These are phyloP conservation scores for Aureobasidium melanogenum DNA, from an alignment of 2,329 filamentous ascomycete genomes.

Conservation along the genomic window DNA sequence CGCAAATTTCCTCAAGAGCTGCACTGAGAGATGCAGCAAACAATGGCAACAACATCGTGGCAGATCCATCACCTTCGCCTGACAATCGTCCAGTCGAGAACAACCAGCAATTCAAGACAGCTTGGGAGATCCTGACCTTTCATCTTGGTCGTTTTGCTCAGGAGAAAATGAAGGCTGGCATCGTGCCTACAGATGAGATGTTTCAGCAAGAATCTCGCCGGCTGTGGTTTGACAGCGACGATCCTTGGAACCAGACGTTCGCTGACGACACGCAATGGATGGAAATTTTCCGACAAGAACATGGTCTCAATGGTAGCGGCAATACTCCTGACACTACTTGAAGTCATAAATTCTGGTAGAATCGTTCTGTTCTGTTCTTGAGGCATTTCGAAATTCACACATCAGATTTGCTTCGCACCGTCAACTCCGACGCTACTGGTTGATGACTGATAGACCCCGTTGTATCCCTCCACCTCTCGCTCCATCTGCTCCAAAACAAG, in stretches of 20 bases:
- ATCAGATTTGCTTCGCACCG: neutral
- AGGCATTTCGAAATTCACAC: too few relatives aligned
- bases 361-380: too few relatives aligned
- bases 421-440: neutral
- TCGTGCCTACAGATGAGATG: conserved; percentile 12
- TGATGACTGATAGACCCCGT: conserved; percentile 29
- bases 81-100: neutral
- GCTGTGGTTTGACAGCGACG: conserved; percentile 11
- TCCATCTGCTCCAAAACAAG: conserved; percentile 32
- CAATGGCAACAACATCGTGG: neutral
- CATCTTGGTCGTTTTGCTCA: conserved; percentile 11
- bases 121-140: conserved; percentile 24
- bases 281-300: conserved; percentile 38
- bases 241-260: conserved; percentile 12
- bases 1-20: conserved; percentile 3
- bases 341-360: too few relatives aligned
- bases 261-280: conserved; percentile 11
- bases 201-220: conserved; percentile 13
- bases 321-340: neutral
- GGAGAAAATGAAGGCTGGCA: conserved; percentile 2
- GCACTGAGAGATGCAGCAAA: neutral
- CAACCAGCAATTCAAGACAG: conserved; percentile 24
- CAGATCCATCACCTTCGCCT: neutral
- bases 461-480: conserved; percentile 30
- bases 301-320: conserved; percentile 27